phyloP scores from a whole-genome alignment of 768 basidiomycete genomes.

The Trametes cubensis region DNA sequence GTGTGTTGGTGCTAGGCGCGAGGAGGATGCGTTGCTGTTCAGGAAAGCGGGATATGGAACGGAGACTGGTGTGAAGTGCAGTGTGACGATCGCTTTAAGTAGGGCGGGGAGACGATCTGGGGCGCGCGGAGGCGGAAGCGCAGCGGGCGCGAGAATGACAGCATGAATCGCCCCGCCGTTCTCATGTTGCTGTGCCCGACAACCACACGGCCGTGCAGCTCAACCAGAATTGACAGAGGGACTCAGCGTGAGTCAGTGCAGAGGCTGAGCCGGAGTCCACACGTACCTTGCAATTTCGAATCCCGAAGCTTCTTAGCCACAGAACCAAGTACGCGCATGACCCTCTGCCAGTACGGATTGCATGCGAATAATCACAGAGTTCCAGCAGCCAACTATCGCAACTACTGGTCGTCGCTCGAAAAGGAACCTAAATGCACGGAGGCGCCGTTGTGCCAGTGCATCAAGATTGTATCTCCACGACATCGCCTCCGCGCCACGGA shows the following conservation, averaged over 20 bases:
- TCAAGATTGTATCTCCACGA: constrained; percentile 3
- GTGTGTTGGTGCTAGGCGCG: not conserved
- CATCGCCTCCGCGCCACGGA: not conserved
- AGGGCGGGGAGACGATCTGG: constrained; percentile 18
- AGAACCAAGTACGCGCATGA: constrained; percentile 7
- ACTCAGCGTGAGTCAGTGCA: constrained; percentile 15
- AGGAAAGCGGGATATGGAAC: not conserved
- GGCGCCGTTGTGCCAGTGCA: not conserved
- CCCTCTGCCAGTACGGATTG: not conserved
- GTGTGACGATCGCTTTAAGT: constrained; percentile 11
- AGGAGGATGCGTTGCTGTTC: not conserved
- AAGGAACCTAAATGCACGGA: constrained; percentile 12
- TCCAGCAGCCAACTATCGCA: not conserved
- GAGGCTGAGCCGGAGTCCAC: constrained; percentile 10
- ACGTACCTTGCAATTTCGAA: constrained; percentile 1
- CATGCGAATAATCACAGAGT: not conserved
- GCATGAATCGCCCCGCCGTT: constrained; percentile 7
- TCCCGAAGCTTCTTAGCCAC: constrained; percentile 14
- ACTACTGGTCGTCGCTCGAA: not conserved
- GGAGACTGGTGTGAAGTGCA: constrained; percentile 15
- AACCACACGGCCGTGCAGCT: constrained; percentile 7
- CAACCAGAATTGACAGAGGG: not conserved
- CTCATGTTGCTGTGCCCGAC: constrained; percentile 2
- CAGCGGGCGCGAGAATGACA: constrained; percentile 10
- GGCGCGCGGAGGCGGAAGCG: not conserved